A percentile compares a stretch with the other conserved stretches of the same genome.
Conservation (phyloP, 1,139 yeast species). For the Sugiyamaella xylanicola region DNA sequence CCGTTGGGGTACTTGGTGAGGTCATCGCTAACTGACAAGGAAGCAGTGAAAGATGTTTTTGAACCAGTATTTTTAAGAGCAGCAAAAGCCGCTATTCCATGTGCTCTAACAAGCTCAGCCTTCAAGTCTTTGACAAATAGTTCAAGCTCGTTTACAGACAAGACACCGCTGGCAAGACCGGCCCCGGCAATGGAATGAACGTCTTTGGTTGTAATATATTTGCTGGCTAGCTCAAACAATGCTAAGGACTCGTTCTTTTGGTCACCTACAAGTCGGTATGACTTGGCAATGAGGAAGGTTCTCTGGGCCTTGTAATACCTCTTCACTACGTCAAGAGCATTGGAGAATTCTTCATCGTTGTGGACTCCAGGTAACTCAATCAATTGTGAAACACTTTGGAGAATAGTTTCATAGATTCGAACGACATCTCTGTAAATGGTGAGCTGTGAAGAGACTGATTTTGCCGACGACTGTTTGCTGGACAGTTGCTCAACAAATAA, state of each 20-base stretch:
- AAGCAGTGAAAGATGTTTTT: background rate
- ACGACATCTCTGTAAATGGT: constrained; percentile 50
- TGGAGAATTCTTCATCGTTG: constrained; percentile 70
- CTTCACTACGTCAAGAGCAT: constrained; percentile 55
- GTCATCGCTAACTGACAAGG: constrained; percentile 51
- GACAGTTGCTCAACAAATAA: constrained; percentile 48
- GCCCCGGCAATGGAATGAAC: constrained; percentile 17
- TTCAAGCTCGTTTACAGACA: constrained; percentile 44
- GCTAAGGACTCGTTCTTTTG: constrained; percentile 57
- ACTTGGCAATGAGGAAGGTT: constrained; percentile 51
- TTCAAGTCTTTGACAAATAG: constrained; percentile 41
- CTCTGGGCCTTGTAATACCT: constrained; percentile 53
- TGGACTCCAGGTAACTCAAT: constrained; percentile 88
- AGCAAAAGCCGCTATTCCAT: constrained; percentile 55
- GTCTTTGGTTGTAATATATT: constrained; percentile 27
- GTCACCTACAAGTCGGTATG: constrained; percentile 51
- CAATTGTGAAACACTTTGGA: constrained; percentile 56
- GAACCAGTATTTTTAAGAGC: constrained; percentile 26
- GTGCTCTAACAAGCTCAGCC: constrained; percentile 47
- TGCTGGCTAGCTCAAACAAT: constrained; percentile 47
- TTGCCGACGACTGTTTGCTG: constrained; percentile 28
- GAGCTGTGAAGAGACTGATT: constrained; percentile 37
- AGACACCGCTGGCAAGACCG: constrained; percentile 40
- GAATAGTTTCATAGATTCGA: constrained; percentile 54
- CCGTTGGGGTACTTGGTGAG: constrained; percentile 48